A percentile compares a stretch with the other conserved stretches of the same genome.
Conservation (phyloP, 805 yeast species). For the Candida ficus region DNA sequence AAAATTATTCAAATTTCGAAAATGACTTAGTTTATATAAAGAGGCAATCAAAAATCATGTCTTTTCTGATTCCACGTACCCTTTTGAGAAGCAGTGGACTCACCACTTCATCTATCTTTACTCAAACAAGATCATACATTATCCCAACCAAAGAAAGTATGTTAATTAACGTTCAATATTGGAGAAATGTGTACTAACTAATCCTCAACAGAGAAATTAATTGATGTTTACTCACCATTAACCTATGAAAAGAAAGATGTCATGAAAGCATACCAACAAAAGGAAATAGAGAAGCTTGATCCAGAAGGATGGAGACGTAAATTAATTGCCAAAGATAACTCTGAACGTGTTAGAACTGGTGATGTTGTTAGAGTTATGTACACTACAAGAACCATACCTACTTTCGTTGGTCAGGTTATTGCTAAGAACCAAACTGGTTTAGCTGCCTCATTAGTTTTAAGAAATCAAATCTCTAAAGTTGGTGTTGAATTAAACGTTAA, state of each 20-base stretch:
- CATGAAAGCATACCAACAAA: constrained; percentile 33
- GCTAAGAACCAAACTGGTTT: constrained; percentile 69
- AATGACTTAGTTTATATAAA: too few relatives aligned
- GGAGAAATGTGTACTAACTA: not conserved
- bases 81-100: not conserved
- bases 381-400: constrained; percentile 47
- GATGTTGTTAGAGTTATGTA: constrained; percentile 77
- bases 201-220: constrained; percentile 5
- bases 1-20: not conserved
- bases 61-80: constrained; percentile 4
- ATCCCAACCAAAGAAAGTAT: constrained; percentile 13
- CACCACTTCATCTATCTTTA: constrained; percentile 1
- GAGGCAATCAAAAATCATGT: constrained; percentile 1
- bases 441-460: constrained; percentile 70
- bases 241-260: constrained; percentile 10
- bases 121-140: constrained; percentile 10
- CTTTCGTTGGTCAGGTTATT: constrained; percentile 72
- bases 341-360: constrained; percentile 60
- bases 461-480: constrained; percentile 77
- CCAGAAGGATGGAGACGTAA: constrained; percentile 63
- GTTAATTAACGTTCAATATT: constrained; percentile 1
- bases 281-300: constrained; percentile 46
- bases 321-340: constrained; percentile 41
- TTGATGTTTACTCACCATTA: constrained; percentile 21
- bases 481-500: constrained; percentile 85